Evolutionary conservation across 805 yeast genomes (phyloP).

Genomic region (Nakazawaea ishiwadae): DNA sequence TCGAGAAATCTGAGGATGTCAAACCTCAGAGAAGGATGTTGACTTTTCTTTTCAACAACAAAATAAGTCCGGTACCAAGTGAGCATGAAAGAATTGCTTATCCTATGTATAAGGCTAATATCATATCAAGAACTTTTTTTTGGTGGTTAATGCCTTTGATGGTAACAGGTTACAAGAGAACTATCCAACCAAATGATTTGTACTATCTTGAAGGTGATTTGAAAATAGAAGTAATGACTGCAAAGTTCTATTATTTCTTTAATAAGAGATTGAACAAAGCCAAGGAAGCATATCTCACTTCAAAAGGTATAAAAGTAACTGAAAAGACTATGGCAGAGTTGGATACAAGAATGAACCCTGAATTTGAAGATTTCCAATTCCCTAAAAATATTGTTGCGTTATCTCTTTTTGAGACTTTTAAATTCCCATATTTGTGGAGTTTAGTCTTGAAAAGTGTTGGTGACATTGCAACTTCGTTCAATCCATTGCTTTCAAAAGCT

Average conservation of each 20-base stretch:
- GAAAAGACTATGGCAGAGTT: conserved; percentile 16
- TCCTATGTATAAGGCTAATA: conserved; percentile 41
- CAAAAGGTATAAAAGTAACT: conserved; percentile 22
- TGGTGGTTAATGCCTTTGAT: conserved; percentile 68
- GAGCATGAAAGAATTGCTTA: conserved; percentile 46
- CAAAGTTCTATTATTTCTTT: conserved; percentile 30
- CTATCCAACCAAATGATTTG: conserved; percentile 61
- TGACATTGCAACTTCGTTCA: conserved; percentile 44
- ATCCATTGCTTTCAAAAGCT: conserved; percentile 63
- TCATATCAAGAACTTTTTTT: conserved; percentile 44
- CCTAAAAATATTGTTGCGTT: conserved; percentile 21
- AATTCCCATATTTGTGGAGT: conserved; percentile 37
- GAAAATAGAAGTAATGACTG: conserved; percentile 36
- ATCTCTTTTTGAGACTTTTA: conserved; percentile 46
- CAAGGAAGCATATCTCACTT: conserved; percentile 21
- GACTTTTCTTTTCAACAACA: conserved; percentile 42
- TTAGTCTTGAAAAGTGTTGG: conserved; percentile 36
- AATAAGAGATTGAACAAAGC: conserved; percentile 26
- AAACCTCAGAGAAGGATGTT: conserved; percentile 43
- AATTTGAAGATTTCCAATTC: conserved; percentile 21
- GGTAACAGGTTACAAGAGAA: conserved; percentile 66
- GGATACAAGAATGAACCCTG: conserved; percentile 18
- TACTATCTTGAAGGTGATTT: conserved; percentile 39
- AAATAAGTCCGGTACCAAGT: conserved; percentile 45
- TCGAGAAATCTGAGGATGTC: neutral